phyloP scores from a whole-genome alignment of 2,329 filamentous ascomycete species.

The Canariomyces notabilis region DNA sequence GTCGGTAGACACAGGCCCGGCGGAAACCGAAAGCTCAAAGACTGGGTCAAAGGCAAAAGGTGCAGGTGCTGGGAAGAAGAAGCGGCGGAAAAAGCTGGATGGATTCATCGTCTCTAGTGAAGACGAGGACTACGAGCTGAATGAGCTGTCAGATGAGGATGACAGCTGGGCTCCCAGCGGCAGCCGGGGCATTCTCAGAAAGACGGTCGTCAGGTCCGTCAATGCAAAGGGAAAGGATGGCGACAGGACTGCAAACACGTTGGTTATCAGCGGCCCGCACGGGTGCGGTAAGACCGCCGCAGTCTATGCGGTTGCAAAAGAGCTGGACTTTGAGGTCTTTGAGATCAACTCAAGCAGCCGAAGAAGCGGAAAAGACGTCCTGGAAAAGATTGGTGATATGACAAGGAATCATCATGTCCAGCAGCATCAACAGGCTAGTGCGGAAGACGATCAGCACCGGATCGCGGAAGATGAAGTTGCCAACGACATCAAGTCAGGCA shows the following conservation, averaged over 20 bases:
- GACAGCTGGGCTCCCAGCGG: conserved; percentile 39
- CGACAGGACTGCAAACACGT: conserved; percentile 60
- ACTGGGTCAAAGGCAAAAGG: conserved; percentile 26
- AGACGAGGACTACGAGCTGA: conserved; percentile 66
- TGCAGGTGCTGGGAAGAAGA: conserved; percentile 50
- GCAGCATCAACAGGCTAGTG: conserved; percentile 37
- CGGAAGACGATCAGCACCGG: conserved; percentile 26
- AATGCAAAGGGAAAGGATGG: conserved; percentile 39
- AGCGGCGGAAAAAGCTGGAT: conserved; percentile 69
- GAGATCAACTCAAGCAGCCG: conserved; percentile 85
- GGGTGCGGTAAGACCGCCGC: conserved; percentile 92
- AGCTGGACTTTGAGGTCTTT: conserved; percentile 89
- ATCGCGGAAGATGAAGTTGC: conserved; percentile 45
- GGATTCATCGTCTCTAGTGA: conserved; percentile 76
- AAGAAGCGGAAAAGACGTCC: conserved; percentile 80
- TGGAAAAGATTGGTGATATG: conserved; percentile 95
- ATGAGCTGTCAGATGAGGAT: conserved; percentile 61
- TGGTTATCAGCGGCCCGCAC: conserved; percentile 83
- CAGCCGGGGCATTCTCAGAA: conserved; percentile 38
- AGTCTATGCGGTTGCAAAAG: conserved; percentile 85
- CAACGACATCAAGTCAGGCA: conserved; percentile 58
- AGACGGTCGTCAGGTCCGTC: conserved; percentile 49
- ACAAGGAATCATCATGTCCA: conserved; percentile 86
- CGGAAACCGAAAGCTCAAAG: conserved; percentile 32
- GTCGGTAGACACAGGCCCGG: conserved; percentile 61